Percentiles rank a stretch among this genome's conserved stretches.
phyloP scores from a whole-genome alignment of 1,284 basidiomycete species.

The Malassezia yamatoensis region DNA sequence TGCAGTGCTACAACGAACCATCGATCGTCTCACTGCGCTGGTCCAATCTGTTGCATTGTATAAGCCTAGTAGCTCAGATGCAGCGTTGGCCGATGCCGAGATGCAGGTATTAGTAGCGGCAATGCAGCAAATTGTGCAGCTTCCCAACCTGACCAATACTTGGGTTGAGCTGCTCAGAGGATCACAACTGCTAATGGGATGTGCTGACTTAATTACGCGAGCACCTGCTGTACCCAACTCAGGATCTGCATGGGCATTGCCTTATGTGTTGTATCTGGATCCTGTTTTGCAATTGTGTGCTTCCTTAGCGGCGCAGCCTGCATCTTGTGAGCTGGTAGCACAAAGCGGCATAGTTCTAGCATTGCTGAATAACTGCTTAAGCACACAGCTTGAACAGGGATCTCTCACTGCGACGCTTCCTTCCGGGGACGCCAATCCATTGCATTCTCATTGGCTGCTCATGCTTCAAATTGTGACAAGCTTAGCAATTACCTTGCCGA shows the following conservation, averaged over 20 bases:
- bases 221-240: constrained; percentile 1
- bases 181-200: neutral
- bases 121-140: constrained; percentile 17
- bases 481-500: constrained; percentile 56
- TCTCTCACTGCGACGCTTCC: constrained; percentile 60
- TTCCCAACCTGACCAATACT: neutral
- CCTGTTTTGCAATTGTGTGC: constrained; percentile 73
- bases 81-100: constrained; percentile 1
- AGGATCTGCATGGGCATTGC: neutral
- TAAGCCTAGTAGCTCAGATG: neutral
- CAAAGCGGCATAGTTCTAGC: constrained; percentile 70
- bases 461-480: constrained; percentile 73
- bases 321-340: constrained; percentile 72
- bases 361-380: constrained; percentile 72
- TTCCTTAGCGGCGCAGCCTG: constrained; percentile 64
- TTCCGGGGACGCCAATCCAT: constrained; percentile 62
- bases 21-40: neutral
- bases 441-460: constrained; percentile 69
- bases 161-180: constrained; percentile 9
- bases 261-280: constrained; percentile 12
- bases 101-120: constrained; percentile 19
- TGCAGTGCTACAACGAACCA: neutral
- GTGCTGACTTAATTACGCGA: neutral
- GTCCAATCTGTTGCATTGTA: neutral
- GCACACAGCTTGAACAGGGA: constrained; percentile 63